Evolutionary conservation across 208 protist genomes (phyloP).

Genomic region (Leishmania major): DNA sequence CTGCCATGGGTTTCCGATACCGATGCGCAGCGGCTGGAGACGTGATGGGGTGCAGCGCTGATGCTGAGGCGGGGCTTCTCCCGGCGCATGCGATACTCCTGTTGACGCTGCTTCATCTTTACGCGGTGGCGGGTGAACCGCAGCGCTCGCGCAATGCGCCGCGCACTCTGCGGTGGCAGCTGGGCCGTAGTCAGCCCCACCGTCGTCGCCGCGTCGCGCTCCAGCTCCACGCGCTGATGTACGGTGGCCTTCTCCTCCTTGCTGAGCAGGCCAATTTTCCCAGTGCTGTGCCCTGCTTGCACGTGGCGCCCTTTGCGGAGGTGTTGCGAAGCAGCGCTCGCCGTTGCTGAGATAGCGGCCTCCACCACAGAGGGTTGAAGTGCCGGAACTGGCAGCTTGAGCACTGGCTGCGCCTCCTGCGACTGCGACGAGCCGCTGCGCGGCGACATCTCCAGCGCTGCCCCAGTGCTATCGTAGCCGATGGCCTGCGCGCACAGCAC

Average conservation of each 20-base stretch:
- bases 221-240: slow-evolving; percentile 36
- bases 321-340: slow-evolving; percentile 2
- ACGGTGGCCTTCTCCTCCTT: slow-evolving; percentile 31
- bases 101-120: slow-evolving; percentile 2
- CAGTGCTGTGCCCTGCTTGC: slow-evolving; percentile 28
- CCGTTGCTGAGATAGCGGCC: slow-evolving; percentile 23
- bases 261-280: slow-evolving; percentile 25
- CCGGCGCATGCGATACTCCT: slow-evolving; percentile 12
- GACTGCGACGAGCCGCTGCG: background rate
- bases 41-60: background rate
- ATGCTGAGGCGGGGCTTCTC: background rate
- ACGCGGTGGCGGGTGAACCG: slow-evolving; percentile 28
- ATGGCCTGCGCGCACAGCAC: slow-evolving; percentile 63
- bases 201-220: slow-evolving; percentile 30
- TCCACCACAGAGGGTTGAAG: slow-evolving; percentile 33
- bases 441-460: slow-evolving; percentile 24
- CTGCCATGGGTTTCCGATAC: background rate
- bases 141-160: slow-evolving; percentile 43
- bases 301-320: slow-evolving; percentile 15
- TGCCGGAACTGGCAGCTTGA: slow-evolving; percentile 34
- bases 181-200: slow-evolving; percentile 22
- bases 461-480: slow-evolving; percentile 41
- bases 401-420: slow-evolving; percentile 24
- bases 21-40: background rate
- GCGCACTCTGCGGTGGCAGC: slow-evolving; percentile 14